Conservation (phyloP, 2,329 filamentous ascomycete genomes). For the Aspergillus sp. region DNA sequence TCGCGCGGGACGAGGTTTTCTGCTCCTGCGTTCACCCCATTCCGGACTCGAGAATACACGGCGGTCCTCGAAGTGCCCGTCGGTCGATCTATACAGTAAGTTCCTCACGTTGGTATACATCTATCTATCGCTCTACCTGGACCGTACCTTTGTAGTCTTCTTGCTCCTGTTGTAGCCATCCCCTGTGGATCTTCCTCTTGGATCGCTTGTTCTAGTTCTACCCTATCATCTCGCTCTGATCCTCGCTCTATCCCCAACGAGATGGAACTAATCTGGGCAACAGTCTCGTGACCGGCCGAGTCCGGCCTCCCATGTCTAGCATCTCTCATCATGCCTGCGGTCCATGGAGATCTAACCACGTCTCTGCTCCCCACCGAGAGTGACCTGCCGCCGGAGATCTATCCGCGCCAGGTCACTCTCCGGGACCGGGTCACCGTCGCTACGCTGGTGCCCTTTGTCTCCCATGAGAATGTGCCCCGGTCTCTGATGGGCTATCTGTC, state of each 20-base stretch:
- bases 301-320: conserved; percentile 9
- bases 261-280: conserved; percentile 19
- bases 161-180: neutral
- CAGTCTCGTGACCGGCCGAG: conserved; percentile 35
- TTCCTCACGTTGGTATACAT: neutral
- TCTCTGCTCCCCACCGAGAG: conserved; percentile 30
- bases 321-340: conserved; percentile 33
- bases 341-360: conserved; percentile 34
- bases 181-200: conserved; percentile 1
- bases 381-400: conserved; percentile 66
- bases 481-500: conserved; percentile 74
- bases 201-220: neutral
- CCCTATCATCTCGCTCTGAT: too few species aligned
- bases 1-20: conserved; percentile 32
- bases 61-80: conserved; percentile 41
- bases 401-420: conserved; percentile 74
- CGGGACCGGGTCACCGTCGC: conserved; percentile 81
- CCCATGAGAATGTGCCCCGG: conserved; percentile 71
- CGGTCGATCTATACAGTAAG: conserved; percentile 21
- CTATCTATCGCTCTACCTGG: conserved; percentile 1
- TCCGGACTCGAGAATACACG: conserved; percentile 46
- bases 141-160: neutral
- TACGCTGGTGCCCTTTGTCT: conserved; percentile 78
- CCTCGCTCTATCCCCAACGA: too few species aligned
- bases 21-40: conserved; percentile 37